Base-by-base conservation (phyloP, 768 basidiomycete species). In the Auriscalpium orientale region DNA sequence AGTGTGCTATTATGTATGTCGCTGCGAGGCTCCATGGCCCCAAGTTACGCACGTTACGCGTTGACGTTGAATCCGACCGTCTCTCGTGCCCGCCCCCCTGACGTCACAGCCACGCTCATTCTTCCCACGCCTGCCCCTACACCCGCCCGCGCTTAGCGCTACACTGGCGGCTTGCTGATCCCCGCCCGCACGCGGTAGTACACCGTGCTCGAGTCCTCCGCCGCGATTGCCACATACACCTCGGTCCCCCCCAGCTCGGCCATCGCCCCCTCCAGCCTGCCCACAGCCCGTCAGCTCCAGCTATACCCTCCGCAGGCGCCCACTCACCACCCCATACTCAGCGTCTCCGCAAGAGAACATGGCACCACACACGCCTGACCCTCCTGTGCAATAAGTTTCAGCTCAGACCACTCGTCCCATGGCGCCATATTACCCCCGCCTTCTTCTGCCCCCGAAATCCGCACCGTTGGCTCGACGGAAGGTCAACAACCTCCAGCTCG, bases 201-300 rank as follows among this genome's bases (percentile, higher is more conserved):
- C 9, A 62, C 61, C 18, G 53, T 58, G 3, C 56, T 61, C 12
- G 57, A 58, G 33, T 61, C 60, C 36, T 58, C 60, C 20, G 54
- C 50, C 12, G 53, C 33, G 38, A 61, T 56, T 8, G 57, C 57
- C 22, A 61, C 22, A 53, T 56, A 53, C 7, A 58, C 38, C 45
- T 62, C 61, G 7, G 13, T 21, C 4, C 44, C 36, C 33, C 51
- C 51, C 4, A 60, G 36, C 4, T 50, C 61, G 22, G 21, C 46
- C 10, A 58, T 56, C 11, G 60, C 57, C 6, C 47, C 46, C 34
- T 37, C 47, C 36, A 62, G 37, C 59, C 54, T 57, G 34, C 15
- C 10, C 16, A 37, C 8, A 15, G 18, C 20, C 21, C 53, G 9
- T 47, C 11, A 18, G 10, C 49, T 2, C 12, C 10, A 33, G 48